Base-by-base conservation (phyloP, 176 grass and related monocot species). In the Zea luxurians region DNA sequence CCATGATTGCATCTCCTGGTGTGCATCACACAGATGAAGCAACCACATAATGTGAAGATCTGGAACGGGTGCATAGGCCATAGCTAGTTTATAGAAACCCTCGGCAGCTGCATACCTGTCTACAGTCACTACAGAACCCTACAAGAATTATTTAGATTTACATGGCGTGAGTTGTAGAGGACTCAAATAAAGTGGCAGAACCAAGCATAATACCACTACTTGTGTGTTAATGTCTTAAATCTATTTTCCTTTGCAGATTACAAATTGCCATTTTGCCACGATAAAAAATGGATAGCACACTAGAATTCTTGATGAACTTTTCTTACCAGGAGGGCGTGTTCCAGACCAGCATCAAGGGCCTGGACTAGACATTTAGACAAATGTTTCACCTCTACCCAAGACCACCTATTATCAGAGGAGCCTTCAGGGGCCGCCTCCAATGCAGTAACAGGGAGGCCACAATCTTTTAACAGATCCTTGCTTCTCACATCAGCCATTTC, bases 21-120 rank as follows among this genome's bases (percentile, higher is more conserved):
- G 96, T 15, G 92, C 90, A 61, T 99, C 96, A 66, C 96, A 99
- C 63, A 99, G 80, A 88, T 99, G 96, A 43, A 95, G 85, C 67
- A 98, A 84, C 96, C 96, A 98, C 96, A 98, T 98, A 37, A 98
- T 98, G 66, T 98, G 91, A 83, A 98, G 91, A 89, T 98, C 96
- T 68, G 96, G 96, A 80, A 98, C 96, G 37, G 96, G 82, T 6
- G 86, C 81, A 83, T 94, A 98, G 38, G 96, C 96, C 87, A 92
- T 85, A 75, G 89, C 96, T 83, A 99, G 83, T 62, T 92, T 99
- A 79, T 99, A 92, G 81, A 92, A 99, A 61, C 96, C 91, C 83
- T 99, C 96, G 4, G 96, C 90, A 50, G 91, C 85, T 7, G 96
- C 96, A 85, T 85, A 99, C 69, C 92, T 92, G 58, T 99, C 96